Base-by-base conservation (phyloP, 2,329 filamentous ascomycete species). In the Didymella pinodella region DNA sequence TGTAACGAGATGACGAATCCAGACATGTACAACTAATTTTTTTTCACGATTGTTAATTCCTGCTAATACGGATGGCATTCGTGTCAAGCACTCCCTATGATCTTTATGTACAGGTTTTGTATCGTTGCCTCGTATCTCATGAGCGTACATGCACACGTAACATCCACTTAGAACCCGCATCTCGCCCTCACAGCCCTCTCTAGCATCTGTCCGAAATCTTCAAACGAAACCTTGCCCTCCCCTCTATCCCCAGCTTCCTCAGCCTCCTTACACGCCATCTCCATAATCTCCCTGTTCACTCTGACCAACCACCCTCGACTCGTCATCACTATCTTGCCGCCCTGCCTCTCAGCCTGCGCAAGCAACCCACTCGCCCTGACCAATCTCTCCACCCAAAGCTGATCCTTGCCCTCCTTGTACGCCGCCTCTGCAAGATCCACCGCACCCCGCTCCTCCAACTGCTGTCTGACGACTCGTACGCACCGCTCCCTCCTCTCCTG, bases 301-400 rank as follows among this genome's bases (percentile, higher is more conserved):
- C 67, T 72, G 0, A 81, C 78, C 26, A 80, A 65, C 80, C 80
- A 82, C 4, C 78, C 78, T 14, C 65, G 73, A 11, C 75, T 75
- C 16, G 81, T 83, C 3, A 82, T 70, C 71, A 82, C 69, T 3
- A 75, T 75, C 53, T 77, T 62, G 10, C 64, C 52, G 26, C 62
- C 69, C 14, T 66, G 68, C 8, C 61, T 70, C 31, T 65, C 32
- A 36, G 32, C 65, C 46, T 71, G 71, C 20, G 68, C 43, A 65
- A 79, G 32, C 68, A 81, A 22, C 0, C 81, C 80, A 60, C 67
- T 69, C 20, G 77, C 79, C 55, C 74, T 76, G 10, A 82, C 65
- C 48, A 83, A 64, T 50, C 72, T 71, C 66, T 81, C 79, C 7
- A 82, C 70, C 79, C 80, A 82, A 40, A 77, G 63, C 40, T 67